Evolutionary conservation across 176 grass and related monocot genomes (phyloP).

Genomic region (Eragrostis nindensis): DNA sequence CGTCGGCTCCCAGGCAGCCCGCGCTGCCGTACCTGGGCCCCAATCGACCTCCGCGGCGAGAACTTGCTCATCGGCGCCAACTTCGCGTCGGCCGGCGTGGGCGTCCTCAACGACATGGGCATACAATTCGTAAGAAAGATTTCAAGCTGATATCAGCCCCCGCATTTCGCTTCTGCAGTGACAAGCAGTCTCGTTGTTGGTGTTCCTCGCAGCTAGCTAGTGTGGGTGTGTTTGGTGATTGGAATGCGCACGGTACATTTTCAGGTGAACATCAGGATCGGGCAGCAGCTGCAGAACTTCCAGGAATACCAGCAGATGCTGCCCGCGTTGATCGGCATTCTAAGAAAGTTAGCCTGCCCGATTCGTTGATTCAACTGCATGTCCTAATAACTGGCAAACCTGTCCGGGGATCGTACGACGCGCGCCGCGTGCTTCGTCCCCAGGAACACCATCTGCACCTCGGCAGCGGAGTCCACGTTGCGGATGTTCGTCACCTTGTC

Average conservation of each 20-base stretch:
- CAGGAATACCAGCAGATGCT: too few relatives aligned
- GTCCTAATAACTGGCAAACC: too few relatives aligned
- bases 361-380: too few relatives aligned
- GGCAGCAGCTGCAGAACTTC: too few relatives aligned
- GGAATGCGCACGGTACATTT: too few relatives aligned
- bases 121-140: conserved; percentile 74
- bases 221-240: too few relatives aligned
- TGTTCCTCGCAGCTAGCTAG: too few relatives aligned
- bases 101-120: conserved; percentile 83
- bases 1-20: conserved; percentile 49
- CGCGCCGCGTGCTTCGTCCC: conserved; percentile 91
- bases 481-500: conserved; percentile 69
- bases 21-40: conserved; percentile 72
- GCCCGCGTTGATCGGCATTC: too few relatives aligned
- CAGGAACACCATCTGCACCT: conserved; percentile 68
- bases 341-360: too few relatives aligned
- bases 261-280: too few relatives aligned
- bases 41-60: conserved; percentile 58
- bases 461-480: conserved; percentile 41
- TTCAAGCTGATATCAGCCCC: neutral
- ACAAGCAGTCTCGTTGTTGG: too few relatives aligned
- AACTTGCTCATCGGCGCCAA: conserved; percentile 77
- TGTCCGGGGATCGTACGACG: conserved; percentile 84
- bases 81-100: conserved; percentile 83
- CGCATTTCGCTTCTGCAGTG: neutral